Conservation (phyloP, 1,139 yeast genomes). For the Cylindricascospora bacillispora region DNA sequence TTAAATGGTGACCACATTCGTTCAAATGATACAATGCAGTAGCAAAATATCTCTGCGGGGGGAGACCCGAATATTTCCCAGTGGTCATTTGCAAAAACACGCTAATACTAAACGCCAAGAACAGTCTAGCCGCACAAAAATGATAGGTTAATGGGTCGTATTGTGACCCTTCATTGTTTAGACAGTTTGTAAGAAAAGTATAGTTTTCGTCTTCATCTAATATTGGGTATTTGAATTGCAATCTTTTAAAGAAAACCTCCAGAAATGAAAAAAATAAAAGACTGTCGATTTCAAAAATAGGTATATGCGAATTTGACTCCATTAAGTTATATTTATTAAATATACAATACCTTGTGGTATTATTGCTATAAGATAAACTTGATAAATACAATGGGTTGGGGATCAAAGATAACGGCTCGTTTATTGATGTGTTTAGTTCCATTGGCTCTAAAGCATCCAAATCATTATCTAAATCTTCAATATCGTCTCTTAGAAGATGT, state of each 20-base stretch:
- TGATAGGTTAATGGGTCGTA: constrained; percentile 31
- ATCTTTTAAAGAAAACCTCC: constrained; percentile 36
- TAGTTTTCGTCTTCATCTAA: constrained; percentile 36
- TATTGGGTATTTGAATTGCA: constrained; percentile 40
- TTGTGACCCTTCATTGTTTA: constrained; percentile 24
- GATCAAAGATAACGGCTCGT: neutral
- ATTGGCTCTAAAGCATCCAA: constrained; percentile 1
- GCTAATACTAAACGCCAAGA: constrained; percentile 37
- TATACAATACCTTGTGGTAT: constrained; percentile 22
- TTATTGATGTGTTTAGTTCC: neutral
- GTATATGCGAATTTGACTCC: constrained; percentile 32
- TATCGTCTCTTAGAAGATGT: constrained; percentile 22
- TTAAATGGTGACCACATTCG: constrained; percentile 29
- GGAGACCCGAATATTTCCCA: constrained; percentile 37
- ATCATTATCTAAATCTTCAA: constrained; percentile 8
- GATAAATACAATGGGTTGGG: no score
- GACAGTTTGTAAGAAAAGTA: constrained; percentile 34
- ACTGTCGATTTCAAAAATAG: constrained; percentile 36
- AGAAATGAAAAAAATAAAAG: constrained; percentile 33
- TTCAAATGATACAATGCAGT: constrained; percentile 43
- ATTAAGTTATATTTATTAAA: constrained; percentile 32
- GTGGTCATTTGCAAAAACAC: constrained; percentile 38
- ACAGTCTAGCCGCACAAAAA: constrained; percentile 38
- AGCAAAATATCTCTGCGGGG: constrained; percentile 38
- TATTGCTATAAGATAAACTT: no score